A percentile compares a stretch with the other conserved stretches of the same genome.
Evolutionary conservation across 257 asterid genomes (phyloP).

Genomic region (Nicotiana benthamiana): DNA sequence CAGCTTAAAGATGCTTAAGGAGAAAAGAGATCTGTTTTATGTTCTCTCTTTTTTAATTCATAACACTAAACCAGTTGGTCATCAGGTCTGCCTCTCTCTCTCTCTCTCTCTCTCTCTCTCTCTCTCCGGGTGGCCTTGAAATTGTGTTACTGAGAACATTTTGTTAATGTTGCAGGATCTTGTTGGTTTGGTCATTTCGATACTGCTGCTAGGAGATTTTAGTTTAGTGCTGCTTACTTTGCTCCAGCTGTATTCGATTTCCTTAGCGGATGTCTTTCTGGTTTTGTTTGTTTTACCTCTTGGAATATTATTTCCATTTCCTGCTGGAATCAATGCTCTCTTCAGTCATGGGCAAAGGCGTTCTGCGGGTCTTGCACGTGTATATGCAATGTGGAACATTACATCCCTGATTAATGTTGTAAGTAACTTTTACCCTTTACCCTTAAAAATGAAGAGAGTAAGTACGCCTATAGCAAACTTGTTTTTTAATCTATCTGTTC

Average conservation of each 20-base stretch:
- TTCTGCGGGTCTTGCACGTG: constrained; percentile 95
- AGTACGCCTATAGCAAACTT: not conserved
- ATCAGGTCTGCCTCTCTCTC: constrained; percentile 46
- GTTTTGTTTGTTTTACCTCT: constrained; percentile 83
- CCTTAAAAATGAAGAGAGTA: not conserved
- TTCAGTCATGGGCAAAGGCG: constrained; percentile 96
- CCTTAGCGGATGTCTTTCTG: constrained; percentile 74
- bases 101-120: not conserved
- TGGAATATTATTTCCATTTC: constrained; percentile 90
- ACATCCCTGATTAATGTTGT: constrained; percentile 83
- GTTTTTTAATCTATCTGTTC: not conserved
- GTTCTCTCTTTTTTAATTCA: constrained; percentile 74
- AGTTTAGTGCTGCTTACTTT: constrained; percentile 91
- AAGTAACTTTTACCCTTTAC: constrained; percentile 25
- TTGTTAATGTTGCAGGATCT: constrained; percentile 66
- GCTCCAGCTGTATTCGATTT: constrained; percentile 92
- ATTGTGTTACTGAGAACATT: not conserved
- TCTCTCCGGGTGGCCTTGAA: not conserved
- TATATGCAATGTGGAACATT: constrained; percentile 90
- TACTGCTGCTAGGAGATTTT: constrained; percentile 95
- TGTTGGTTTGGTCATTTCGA: constrained; percentile 89
- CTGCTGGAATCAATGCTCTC: constrained; percentile 95
- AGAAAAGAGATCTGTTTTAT: constrained; percentile 69
- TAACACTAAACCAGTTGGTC: constrained; percentile 95
- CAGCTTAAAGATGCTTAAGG: constrained; percentile 68